phyloP scores from a whole-genome alignment of 202 grass and related monocot species.

The Digitaria exilis region DNA sequence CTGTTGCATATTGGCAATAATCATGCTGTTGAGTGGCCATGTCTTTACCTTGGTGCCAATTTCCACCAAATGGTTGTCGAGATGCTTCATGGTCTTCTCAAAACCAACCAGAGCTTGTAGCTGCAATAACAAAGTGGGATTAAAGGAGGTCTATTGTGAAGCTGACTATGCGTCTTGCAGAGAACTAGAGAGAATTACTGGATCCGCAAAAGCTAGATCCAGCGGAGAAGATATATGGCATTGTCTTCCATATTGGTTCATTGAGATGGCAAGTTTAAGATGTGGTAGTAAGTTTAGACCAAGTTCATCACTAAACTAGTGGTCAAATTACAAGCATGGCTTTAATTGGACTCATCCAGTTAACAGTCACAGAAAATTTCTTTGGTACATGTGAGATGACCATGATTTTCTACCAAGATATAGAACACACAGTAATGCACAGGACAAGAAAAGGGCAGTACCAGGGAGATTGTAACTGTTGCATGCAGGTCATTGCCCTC shows the following conservation, averaged over 20 bases:
- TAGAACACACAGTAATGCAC: constrained; percentile 6
- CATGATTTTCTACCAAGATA: neutral
- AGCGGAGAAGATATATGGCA: neutral
- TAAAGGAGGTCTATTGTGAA: neutral
- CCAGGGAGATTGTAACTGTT: constrained; percentile 83
- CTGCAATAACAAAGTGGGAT: constrained; percentile 52
- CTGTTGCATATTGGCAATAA: constrained; percentile 12
- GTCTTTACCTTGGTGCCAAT: constrained; percentile 77
- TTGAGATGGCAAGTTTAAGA: neutral
- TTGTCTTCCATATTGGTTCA: no score
- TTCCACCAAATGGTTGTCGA: constrained; percentile 82
- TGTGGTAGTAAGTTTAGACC: neutral
- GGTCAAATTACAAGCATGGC: neutral
- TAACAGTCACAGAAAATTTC: neutral
- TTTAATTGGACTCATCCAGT: neutral
- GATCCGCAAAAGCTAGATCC: neutral
- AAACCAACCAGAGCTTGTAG: constrained; percentile 97
- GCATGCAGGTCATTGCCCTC: constrained; percentile 91
- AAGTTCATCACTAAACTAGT: neutral
- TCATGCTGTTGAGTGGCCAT: neutral
- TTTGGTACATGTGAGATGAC: neutral
- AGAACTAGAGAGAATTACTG: constrained; percentile 16
- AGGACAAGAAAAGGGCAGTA: constrained; percentile 35
- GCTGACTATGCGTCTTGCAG: neutral
- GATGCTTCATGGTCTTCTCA: constrained; percentile 84